Percentiles rank a stretch among this genome's conserved stretches.
These are phyloP conservation scores for Coelastrella sp. DNA, from an alignment of 139 green algal genomes.

Conservation along the genomic window DNA sequence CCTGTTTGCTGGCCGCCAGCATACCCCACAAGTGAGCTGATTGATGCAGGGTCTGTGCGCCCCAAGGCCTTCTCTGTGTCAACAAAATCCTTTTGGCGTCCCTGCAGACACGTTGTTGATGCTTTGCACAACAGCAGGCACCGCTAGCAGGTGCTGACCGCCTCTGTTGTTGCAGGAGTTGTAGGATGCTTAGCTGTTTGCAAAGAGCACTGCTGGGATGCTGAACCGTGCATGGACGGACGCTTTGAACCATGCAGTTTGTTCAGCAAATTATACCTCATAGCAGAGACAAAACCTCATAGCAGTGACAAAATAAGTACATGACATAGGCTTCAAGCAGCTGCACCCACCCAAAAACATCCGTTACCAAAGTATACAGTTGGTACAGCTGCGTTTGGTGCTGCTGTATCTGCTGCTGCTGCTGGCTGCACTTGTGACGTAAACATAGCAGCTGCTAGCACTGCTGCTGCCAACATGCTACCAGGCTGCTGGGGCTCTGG, in stretches of 20 bases:
- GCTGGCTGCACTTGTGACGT: not conserved
- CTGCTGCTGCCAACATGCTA: conserved; percentile 25
- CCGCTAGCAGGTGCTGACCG: too few species aligned
- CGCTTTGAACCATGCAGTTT: too few species aligned
- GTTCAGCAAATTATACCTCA: too few species aligned
- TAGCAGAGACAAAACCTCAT: too few species aligned
- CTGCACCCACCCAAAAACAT: conserved; percentile 57
- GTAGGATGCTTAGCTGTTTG: not conserved
- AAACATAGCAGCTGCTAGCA: conserved; percentile 35
- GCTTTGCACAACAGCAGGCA: too few species aligned
- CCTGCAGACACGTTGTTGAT: not conserved
- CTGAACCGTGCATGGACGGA: not conserved
- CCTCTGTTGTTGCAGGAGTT: too few species aligned
- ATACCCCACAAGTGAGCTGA: conserved; percentile 78
- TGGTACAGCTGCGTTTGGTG: not conserved
- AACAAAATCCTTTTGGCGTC: conserved; percentile 77
- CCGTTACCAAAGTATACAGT: conserved; percentile 69
- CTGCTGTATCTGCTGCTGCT: not conserved
- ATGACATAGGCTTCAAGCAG: too few species aligned
- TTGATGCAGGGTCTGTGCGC: conserved; percentile 25
- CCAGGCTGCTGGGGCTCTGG: conserved; percentile 13
- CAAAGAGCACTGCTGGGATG: not conserved
- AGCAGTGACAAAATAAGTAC: too few species aligned
- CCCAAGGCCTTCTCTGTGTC: conserved; percentile 69
- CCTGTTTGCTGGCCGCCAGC: conserved; percentile 53